phyloP scores from a whole-genome alignment of 2,329 filamentous ascomycete genomes.

The Aspergillus sp. region DNA sequence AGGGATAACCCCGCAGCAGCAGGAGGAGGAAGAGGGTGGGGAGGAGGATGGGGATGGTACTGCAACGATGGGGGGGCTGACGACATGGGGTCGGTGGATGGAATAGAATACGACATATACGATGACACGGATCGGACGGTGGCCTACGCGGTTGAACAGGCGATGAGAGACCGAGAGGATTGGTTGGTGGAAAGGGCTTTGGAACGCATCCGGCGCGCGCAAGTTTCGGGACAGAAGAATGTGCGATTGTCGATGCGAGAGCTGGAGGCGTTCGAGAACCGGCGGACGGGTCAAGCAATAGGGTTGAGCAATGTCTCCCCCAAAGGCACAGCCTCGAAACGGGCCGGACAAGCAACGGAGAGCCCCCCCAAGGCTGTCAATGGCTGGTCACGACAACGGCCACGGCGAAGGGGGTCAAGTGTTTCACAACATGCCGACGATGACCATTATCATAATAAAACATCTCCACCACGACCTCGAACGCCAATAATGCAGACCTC shows the following conservation, averaged over 20 bases:
- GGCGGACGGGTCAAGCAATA: constrained; percentile 49
- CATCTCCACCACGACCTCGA: constrained; percentile 34
- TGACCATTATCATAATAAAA: background rate
- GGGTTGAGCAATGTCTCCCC: constrained; percentile 6
- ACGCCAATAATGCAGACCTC: constrained; percentile 35
- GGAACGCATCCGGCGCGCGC: constrained; percentile 69
- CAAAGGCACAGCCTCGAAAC: constrained; percentile 4
- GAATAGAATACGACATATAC: constrained; percentile 45
- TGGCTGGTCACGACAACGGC: constrained; percentile 12
- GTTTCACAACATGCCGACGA: constrained; percentile 13
- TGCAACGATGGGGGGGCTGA: constrained; percentile 42
- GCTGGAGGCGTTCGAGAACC: constrained; percentile 68
- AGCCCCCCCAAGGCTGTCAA: constrained; percentile 2
- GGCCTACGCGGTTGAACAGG: constrained; percentile 44
- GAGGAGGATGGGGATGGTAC: constrained; percentile 31
- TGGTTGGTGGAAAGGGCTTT: constrained; percentile 68
- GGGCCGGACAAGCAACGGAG: background rate
- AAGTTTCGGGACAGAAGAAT: constrained; percentile 65
- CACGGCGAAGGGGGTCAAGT: constrained; percentile 11
- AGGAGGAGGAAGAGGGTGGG: constrained; percentile 5
- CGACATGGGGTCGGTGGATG: constrained; percentile 36
- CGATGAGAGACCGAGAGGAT: constrained; percentile 61
- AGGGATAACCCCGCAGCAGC: no score
- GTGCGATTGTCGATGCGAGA: constrained; percentile 75
- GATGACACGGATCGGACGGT: constrained; percentile 43